Evolutionary conservation across 1,284 basidiomycete species (phyloP).

Genomic region (Rhodotorula mucilaginosa): DNA sequence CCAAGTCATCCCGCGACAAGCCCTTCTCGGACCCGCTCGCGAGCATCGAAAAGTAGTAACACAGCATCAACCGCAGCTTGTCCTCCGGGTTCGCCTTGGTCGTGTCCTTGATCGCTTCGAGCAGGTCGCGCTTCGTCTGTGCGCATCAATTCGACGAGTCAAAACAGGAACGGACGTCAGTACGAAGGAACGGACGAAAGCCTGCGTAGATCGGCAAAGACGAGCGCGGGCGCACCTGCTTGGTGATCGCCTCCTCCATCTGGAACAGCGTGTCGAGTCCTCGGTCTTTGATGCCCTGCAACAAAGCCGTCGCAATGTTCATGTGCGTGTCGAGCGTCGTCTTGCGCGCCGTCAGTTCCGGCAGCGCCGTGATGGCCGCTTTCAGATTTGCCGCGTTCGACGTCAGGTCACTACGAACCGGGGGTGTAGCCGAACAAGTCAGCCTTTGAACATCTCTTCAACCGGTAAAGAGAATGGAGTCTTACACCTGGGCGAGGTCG

Average conservation of each 20-base stretch:
- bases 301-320: slow-evolving; percentile 95
- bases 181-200: background rate
- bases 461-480: too few relatives aligned
- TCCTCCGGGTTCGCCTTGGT: slow-evolving; percentile 67
- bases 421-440: background rate
- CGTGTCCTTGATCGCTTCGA: slow-evolving; percentile 73
- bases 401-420: slow-evolving; percentile 69
- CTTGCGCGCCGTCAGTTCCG: slow-evolving; percentile 93
- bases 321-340: slow-evolving; percentile 96
- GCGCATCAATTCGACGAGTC: background rate
- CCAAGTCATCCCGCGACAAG: slow-evolving; percentile 79
- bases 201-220: background rate
- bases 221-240: slow-evolving; percentile 60
- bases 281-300: slow-evolving; percentile 93
- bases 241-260: slow-evolving; percentile 83
- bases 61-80: slow-evolving; percentile 87
- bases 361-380: slow-evolving; percentile 96
- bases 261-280: slow-evolving; percentile 96
- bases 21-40: slow-evolving; percentile 72
- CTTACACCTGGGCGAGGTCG: slow-evolving; percentile 85
- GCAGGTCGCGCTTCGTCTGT: slow-evolving; percentile 72
- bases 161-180: background rate
- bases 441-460: background rate
- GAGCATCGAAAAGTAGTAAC: slow-evolving; percentile 70
- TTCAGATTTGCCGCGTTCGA: slow-evolving; percentile 94